Evolutionary conservation across 805 yeast genomes (phyloP).

Genomic region (Naumovozyma baii): DNA sequence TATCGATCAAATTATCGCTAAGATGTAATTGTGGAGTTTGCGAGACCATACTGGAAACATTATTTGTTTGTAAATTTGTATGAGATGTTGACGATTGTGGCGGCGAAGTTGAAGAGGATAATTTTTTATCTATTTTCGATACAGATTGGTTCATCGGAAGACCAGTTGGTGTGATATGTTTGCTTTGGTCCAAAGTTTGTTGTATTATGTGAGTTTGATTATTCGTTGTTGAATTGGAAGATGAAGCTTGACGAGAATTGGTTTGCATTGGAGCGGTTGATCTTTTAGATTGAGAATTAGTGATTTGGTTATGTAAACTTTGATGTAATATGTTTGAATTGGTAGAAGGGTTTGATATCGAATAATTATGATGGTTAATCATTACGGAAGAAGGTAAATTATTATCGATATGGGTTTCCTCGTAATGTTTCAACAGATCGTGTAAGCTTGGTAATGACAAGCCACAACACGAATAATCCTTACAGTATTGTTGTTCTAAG

Average conservation of each 20-base stretch:
- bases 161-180: background rate
- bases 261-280: no score
- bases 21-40: conserved; percentile 12
- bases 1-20: conserved; percentile 59
- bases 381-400: conserved; percentile 32
- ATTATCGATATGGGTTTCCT: conserved; percentile 80
- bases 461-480: conserved; percentile 95
- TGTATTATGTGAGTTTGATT: conserved; percentile 1
- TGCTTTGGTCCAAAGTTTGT: background rate
- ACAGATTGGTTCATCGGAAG: background rate
- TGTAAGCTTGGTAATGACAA: conserved; percentile 84
- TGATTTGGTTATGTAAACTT: background rate
- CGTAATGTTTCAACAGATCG: conserved; percentile 88
- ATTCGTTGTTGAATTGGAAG: background rate
- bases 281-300: background rate
- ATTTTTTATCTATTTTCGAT: background rate
- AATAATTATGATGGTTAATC: background rate
- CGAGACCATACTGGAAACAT: background rate
- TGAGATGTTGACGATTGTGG: background rate
- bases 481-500: conserved; percentile 90
- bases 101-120: conserved; percentile 10
- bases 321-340: background rate
- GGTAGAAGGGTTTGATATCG: background rate
- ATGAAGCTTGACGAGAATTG: no score
- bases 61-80: background rate